Conservation (phyloP, 2,329 filamentous ascomycete genomes). For the Stromatinia cepivora region DNA sequence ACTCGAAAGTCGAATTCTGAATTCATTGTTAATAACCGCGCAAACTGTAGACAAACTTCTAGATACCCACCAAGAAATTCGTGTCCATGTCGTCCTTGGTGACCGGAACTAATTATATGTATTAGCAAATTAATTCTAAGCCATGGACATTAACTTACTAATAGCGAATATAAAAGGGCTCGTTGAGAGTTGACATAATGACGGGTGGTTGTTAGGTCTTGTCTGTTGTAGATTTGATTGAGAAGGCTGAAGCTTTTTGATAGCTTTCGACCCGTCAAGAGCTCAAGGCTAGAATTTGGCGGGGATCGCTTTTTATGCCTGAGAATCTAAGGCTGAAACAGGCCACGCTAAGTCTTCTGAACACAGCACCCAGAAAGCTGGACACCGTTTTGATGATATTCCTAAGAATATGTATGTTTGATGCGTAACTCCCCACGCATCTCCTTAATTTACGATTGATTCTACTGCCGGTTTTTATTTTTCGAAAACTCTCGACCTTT, state of each 20-base stretch:
- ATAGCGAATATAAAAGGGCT: constrained; percentile 92
- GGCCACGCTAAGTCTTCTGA: constrained; percentile 24
- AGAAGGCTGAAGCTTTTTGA: constrained; percentile 34
- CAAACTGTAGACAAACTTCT: not conserved
- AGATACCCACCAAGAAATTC: constrained; percentile 80
- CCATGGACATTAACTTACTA: constrained; percentile 66
- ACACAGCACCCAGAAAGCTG: constrained; percentile 25
- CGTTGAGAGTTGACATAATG: constrained; percentile 51
- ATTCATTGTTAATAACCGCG: constrained; percentile 31
- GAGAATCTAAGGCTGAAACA: constrained; percentile 21
- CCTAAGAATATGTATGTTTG: constrained; percentile 21
- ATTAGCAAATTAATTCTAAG: not conserved
- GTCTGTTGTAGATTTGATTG: constrained; percentile 9
- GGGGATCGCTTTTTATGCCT: constrained; percentile 13
- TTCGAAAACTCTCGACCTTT: constrained; percentile 24
- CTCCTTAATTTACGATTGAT: constrained; percentile 30
- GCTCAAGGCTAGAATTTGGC: constrained; percentile 18
- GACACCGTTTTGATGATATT: constrained; percentile 24
- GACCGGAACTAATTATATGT: constrained; percentile 72
- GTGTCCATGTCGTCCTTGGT: constrained; percentile 95
- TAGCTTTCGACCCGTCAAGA: not conserved
- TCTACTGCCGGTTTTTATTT: constrained; percentile 23
- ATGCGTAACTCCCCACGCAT: constrained; percentile 34
- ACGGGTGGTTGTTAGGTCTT: not conserved
- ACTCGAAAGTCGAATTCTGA: constrained; percentile 95